These are phyloP conservation scores for Aspergillus alliaceus DNA, from an alignment of 2,329 filamentous ascomycete species.

Conservation along the genomic window DNA sequence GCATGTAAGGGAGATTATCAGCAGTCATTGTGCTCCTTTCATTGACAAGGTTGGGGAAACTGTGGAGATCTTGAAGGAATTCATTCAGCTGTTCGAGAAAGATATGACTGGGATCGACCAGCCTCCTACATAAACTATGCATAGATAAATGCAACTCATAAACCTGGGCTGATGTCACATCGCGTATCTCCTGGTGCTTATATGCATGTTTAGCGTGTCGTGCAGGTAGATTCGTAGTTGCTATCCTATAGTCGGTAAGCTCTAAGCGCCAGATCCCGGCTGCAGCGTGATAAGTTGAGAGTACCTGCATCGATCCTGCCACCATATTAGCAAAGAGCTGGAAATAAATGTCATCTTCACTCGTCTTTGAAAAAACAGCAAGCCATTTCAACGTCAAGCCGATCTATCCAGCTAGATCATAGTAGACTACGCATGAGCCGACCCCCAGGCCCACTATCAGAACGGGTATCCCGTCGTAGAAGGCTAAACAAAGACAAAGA, in stretches of 20 bases:
- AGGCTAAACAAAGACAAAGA: background rate
- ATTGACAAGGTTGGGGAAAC: conserved; percentile 6
- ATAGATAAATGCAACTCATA: background rate
- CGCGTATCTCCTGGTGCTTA: background rate
- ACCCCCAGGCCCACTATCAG: background rate
- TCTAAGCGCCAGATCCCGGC: background rate
- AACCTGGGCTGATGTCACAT: background rate
- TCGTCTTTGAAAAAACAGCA: background rate
- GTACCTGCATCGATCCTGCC: background rate
- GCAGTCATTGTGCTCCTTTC: conserved; percentile 16
- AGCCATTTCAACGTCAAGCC: background rate
- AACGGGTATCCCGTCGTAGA: background rate
- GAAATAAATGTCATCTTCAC: background rate
- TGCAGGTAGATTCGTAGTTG: background rate
- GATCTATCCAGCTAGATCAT: background rate
- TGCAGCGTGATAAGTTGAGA: background rate
- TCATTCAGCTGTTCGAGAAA: background rate
- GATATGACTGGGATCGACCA: background rate
- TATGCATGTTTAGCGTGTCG: background rate
- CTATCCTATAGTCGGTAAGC: background rate
- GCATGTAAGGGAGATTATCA: conserved; percentile 20
- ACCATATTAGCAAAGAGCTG: no score
- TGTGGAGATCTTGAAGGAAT: background rate
- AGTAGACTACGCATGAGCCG: background rate
- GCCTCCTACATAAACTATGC: background rate